phyloP scores from a whole-genome alignment of 2,329 filamentous ascomycete species.

The Canariomyces notabilis region DNA sequence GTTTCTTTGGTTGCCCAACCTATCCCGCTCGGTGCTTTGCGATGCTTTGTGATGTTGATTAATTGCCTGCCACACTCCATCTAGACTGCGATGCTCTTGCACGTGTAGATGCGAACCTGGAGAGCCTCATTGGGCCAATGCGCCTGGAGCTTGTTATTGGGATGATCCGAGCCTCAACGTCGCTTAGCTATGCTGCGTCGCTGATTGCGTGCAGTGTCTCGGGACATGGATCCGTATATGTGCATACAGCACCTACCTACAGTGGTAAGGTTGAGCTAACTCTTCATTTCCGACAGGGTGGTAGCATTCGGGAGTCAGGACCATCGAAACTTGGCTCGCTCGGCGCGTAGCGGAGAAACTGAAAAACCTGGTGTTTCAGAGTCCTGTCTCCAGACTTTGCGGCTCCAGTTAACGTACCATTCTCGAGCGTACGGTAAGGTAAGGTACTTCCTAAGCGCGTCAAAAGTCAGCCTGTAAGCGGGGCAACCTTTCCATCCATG shows the following conservation, averaged over 20 bases:
- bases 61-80: not conserved
- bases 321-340: slow-evolving; percentile 13
- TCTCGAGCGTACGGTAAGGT: not conserved
- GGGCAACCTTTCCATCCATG: not conserved
- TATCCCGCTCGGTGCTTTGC: not conserved
- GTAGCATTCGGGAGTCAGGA: slow-evolving; percentile 15
- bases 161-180: slow-evolving; percentile 1
- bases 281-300: slow-evolving; percentile 9
- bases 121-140: not conserved
- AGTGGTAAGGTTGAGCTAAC: not conserved
- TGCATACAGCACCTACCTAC: not conserved
- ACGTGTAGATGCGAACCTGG: not conserved
- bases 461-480: not conserved
- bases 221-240: not conserved
- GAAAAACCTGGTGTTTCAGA: slow-evolving; percentile 13
- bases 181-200: slow-evolving; percentile 5
- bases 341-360: not conserved
- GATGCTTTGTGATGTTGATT: not conserved
- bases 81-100: not conserved
- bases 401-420: not conserved
- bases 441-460: too few species aligned
- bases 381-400: not conserved
- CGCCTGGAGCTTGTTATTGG: not conserved
- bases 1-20: not conserved
- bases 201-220: slow-evolving; percentile 1